phyloP scores from a whole-genome alignment of 1,139 yeast genomes.

The Hansenula lynferdii region DNA sequence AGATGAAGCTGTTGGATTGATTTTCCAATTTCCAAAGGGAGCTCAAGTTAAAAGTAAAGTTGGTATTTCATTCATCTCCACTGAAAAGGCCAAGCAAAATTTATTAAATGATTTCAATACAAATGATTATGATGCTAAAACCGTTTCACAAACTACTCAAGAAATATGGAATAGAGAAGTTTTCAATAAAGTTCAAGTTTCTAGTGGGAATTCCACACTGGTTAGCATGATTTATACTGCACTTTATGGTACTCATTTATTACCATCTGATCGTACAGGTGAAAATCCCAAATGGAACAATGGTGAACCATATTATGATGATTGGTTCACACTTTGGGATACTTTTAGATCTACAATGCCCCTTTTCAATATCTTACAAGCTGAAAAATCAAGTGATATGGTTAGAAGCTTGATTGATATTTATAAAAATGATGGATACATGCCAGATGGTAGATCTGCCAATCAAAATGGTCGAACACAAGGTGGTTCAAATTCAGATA shows the following conservation, averaged over 20 bases:
- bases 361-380: constrained; percentile 28
- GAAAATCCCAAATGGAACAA: constrained; percentile 29
- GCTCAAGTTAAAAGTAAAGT: constrained; percentile 23
- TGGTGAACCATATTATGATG: constrained; percentile 32
- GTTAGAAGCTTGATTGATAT: constrained; percentile 29
- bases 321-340: constrained; percentile 39
- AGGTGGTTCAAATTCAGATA: constrained; percentile 38
- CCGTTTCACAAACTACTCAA: constrained; percentile 23
- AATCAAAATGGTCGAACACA: constrained; percentile 37
- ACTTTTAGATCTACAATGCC: constrained; percentile 34
- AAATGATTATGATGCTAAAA: constrained; percentile 21
- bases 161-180: constrained; percentile 28
- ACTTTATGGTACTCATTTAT: constrained; percentile 31
- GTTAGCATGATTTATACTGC: constrained; percentile 27
- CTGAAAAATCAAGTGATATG: constrained; percentile 30
- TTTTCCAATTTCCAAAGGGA: constrained; percentile 20
- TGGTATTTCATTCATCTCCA: constrained; percentile 32
- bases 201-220: constrained; percentile 23
- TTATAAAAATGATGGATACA: constrained; percentile 32
- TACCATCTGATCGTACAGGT: constrained; percentile 36
- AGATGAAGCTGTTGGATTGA: constrained; percentile 24
- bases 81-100: constrained; percentile 30
- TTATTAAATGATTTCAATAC: constrained; percentile 22
- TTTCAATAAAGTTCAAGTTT: constrained; percentile 23
- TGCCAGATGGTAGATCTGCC: constrained; percentile 37